phyloP scores from a whole-genome alignment of 495 filamentous ascomycete species.

The Aspergillus affinis region DNA sequence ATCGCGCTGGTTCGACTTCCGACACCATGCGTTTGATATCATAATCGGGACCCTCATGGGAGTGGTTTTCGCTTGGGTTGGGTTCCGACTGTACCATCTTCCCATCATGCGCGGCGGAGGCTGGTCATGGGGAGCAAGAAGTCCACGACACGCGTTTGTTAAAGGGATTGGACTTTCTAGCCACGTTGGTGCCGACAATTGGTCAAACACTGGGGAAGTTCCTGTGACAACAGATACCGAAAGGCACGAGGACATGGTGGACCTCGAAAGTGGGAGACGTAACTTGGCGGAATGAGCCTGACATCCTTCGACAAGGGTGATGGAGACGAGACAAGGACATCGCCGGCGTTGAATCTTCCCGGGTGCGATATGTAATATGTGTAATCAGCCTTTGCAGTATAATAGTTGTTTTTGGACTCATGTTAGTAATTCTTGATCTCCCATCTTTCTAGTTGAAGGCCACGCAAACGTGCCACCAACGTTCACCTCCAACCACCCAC shows the following conservation, averaged over 20 bases:
- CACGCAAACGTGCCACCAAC: background rate
- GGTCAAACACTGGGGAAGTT: slow-evolving; percentile 17
- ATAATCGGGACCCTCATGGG: slow-evolving; percentile 60
- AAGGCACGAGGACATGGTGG: slow-evolving; percentile 4
- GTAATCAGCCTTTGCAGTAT: background rate
- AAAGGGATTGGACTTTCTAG: slow-evolving; percentile 59
- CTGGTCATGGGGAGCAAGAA: slow-evolving; percentile 52
- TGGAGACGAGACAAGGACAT: background rate
- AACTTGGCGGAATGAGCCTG: slow-evolving; percentile 15
- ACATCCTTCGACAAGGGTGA: background rate
- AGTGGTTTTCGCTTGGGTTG: slow-evolving; percentile 52
- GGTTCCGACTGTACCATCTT: slow-evolving; percentile 67
- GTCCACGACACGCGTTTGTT: slow-evolving; percentile 50
- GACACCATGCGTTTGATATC: slow-evolving; percentile 66
- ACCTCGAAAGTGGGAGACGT: slow-evolving; percentile 22
- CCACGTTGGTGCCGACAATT: slow-evolving; percentile 39
- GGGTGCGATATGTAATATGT: background rate
- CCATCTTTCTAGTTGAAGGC: background rate
- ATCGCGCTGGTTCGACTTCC: slow-evolving; percentile 63
- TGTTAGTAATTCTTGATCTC: slow-evolving; percentile 6
- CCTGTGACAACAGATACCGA: slow-evolving; percentile 3
- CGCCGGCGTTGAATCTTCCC: background rate
- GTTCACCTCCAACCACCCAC: slow-evolving; percentile 87
- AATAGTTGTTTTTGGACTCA: slow-evolving; percentile 15
- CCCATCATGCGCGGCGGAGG: slow-evolving; percentile 61